phyloP scores from a whole-genome alignment of 257 asterid species.

The Nicotiana benthamiana region DNA sequence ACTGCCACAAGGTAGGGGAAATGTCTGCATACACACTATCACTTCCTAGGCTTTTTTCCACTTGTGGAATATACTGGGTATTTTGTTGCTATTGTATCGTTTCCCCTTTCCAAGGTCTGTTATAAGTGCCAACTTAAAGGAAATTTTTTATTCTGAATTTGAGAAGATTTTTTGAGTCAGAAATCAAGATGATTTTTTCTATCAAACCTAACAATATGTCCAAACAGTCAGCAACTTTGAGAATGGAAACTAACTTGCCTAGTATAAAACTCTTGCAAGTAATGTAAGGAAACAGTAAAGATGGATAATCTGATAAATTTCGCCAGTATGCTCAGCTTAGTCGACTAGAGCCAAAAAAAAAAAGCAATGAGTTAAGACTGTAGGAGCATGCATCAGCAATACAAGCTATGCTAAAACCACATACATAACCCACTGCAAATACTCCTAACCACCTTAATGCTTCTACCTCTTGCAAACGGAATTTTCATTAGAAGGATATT shows the following conservation, averaged over 20 bases:
- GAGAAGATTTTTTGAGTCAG: neutral
- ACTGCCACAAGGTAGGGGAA: no score
- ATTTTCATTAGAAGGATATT: neutral
- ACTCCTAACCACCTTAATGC: neutral
- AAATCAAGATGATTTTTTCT: neutral
- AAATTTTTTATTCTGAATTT: neutral
- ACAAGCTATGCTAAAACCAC: neutral
- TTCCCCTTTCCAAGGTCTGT: neutral
- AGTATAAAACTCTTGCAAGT: neutral
- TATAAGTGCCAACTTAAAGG: neutral
- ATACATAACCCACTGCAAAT: neutral
- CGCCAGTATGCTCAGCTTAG: neutral
- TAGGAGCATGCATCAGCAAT: conserved; percentile 3
- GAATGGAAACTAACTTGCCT: neutral
- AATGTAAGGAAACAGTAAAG: neutral
- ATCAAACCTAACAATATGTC: neutral
- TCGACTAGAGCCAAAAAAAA: neutral
- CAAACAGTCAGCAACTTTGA: neutral
- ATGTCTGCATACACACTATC: no score
- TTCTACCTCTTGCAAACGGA: neutral
- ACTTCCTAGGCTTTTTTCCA: no score
- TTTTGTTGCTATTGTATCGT: neutral
- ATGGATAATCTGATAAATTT: neutral
- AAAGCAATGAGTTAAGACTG: neutral
- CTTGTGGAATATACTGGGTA: no score